phyloP scores from a whole-genome alignment of 345 rosid species.

The Acer campestre region DNA sequence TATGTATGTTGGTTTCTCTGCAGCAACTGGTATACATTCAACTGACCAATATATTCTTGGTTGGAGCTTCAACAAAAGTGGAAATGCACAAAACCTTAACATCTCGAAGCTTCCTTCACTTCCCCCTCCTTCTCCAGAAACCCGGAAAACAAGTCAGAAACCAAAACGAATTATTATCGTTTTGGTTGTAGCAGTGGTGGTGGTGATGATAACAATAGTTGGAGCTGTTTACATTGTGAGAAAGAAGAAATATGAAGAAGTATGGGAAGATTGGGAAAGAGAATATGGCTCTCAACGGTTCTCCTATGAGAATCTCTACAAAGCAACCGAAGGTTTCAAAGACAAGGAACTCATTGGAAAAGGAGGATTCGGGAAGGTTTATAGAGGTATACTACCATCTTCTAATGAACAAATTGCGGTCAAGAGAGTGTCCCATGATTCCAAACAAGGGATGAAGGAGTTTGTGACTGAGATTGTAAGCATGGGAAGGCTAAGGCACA shows the following conservation, averaged over 20 bases:
- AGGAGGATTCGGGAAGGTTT: constrained; percentile 52
- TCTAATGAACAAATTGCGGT: constrained; percentile 37
- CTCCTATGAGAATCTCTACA: constrained; percentile 38
- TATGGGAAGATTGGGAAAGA: constrained; percentile 51
- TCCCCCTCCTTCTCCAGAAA: constrained; percentile 27
- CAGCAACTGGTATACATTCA: constrained; percentile 13
- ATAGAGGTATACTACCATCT: constrained; percentile 38
- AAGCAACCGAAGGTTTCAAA: constrained; percentile 47
- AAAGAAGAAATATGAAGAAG: constrained; percentile 38
- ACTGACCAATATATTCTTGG: constrained; percentile 13
- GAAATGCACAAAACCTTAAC: constrained; percentile 44
- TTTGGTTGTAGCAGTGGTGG: constrained; percentile 18
- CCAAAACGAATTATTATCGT: constrained; percentile 15
- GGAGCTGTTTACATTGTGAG: constrained; percentile 28
- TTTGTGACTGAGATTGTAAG: too few relatives aligned
- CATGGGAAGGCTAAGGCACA: too few relatives aligned
- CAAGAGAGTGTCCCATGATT: constrained; percentile 42
- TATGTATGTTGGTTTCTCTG: constrained; percentile 29
- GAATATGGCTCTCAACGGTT: constrained; percentile 46
- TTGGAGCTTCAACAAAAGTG: constrained; percentile 33
- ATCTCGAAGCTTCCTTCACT: constrained; percentile 52
- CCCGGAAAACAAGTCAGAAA: constrained; percentile 20
- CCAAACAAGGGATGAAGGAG: constrained; percentile 6
- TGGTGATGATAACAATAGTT: constrained; percentile 18
- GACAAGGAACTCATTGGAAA: constrained; percentile 38